Percentiles rank a stretch among this genome's conserved stretches.
Conservation (phyloP, 2,329 filamentous ascomycete species). For the Neofusicoccum parvum region DNA sequence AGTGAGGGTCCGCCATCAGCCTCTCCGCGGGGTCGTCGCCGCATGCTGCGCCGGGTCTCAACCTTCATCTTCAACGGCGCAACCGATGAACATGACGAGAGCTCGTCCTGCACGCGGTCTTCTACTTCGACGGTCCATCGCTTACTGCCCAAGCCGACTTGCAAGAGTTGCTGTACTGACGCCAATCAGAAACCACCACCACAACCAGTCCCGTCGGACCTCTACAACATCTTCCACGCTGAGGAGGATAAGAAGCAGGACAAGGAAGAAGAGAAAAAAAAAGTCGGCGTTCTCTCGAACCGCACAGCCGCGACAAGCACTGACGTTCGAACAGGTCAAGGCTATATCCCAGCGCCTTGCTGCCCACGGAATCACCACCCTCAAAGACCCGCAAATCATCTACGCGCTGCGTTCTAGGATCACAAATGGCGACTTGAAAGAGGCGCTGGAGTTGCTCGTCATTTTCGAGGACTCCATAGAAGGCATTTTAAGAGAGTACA, state of each 20-base stretch:
- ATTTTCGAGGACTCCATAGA: constrained; percentile 80
- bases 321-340: constrained; percentile 46
- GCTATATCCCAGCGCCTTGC: constrained; percentile 55
- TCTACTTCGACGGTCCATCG: neutral
- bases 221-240: constrained; percentile 66
- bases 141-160: neutral
- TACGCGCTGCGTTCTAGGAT: constrained; percentile 65
- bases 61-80: constrained; percentile 9
- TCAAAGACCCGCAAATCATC: constrained; percentile 64
- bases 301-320: neutral
- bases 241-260: constrained; percentile 59
- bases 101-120: neutral
- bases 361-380: constrained; percentile 54
- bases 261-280: constrained; percentile 59
- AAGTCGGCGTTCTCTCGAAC: constrained; percentile 29
- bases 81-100: neutral
- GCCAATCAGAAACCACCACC: neutral
- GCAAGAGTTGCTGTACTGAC: neutral
- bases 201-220: constrained; percentile 43
- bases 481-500: constrained; percentile 75
- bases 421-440: constrained; percentile 69
- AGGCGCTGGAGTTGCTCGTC: constrained; percentile 74
- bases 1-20: constrained; percentile 12
- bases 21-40: constrained; percentile 7
- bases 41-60: constrained; percentile 10